phyloP scores from a whole-genome alignment of 192 early-diverging fungal genomes.

The Paraglomus brasilianum region DNA sequence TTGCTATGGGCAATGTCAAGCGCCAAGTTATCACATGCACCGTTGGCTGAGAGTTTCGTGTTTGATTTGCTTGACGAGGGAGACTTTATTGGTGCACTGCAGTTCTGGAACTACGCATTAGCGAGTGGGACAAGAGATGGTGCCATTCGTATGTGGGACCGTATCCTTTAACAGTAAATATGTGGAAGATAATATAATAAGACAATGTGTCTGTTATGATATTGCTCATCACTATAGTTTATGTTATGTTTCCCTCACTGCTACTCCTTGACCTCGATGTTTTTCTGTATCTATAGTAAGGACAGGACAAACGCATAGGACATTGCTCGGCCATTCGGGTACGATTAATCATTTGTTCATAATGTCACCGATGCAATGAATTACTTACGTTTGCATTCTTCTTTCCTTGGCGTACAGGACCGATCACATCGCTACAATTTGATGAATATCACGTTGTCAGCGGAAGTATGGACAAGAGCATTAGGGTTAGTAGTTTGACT shows the following conservation, averaged over 20 bases:
- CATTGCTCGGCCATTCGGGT: constrained; percentile 63
- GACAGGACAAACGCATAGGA: constrained; percentile 69
- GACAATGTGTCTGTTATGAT: background rate
- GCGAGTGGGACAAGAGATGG: constrained; percentile 76
- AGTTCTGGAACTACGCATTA: constrained; percentile 72
- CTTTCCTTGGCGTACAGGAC: constrained; percentile 9
- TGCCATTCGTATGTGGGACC: constrained; percentile 74
- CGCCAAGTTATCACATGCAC: constrained; percentile 22
- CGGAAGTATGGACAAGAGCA: constrained; percentile 65
- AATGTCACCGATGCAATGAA: background rate
- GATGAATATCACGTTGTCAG: constrained; percentile 71
- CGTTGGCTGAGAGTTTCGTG: constrained; percentile 36
- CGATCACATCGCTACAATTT: constrained; percentile 51
- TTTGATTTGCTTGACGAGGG: constrained; percentile 33
- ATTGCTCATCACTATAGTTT: background rate
- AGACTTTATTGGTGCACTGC: constrained; percentile 67
- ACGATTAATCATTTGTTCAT: constrained; percentile 46
- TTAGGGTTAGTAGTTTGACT: constrained; percentile 37
- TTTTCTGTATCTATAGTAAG: constrained; percentile 46
- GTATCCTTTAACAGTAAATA: constrained; percentile 36
- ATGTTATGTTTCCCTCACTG: constrained; percentile 11
- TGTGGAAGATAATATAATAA: too few relatives aligned
- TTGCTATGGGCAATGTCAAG: constrained; percentile 61
- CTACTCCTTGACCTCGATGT: background rate
- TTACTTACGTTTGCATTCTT: background rate